Base-by-base conservation (phyloP, 148 eudicot genomes). In the Persicaria maculosa region DNA sequence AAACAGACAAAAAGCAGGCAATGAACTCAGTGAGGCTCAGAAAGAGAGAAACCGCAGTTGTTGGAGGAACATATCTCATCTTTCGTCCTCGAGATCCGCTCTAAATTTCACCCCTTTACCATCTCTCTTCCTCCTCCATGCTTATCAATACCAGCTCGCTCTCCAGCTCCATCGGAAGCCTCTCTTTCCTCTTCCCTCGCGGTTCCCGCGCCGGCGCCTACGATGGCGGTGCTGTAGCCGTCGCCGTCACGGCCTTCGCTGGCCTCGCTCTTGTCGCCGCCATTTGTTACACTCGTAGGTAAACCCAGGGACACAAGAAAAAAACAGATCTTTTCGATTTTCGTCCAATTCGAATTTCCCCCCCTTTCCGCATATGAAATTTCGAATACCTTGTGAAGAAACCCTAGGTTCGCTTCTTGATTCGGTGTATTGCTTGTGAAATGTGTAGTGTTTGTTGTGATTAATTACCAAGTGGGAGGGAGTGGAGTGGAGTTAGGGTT, bases 181-280 rank as follows among this genome's bases (percentile, higher is more conserved):
- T 78, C 43, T 50, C 69, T 57, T 53, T 77, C 46, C 70, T 72
- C 15, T 62, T 82, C 54, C 61, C 72, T 72, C 77, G 74, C 47
- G 59, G 44, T 70, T 10, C 43, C 50, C 71, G 73, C 78, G 65
- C 70, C 79, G 75, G 77, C 16, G 83, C 82, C 54, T 64, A 54
- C 68, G 77, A 77, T 76, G 86, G 78, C 72, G 76, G 77, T 61
- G 75, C 75, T 68, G 79, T 88, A 73, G 86, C 88, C 59, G 40
- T 84, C 7, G 79, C 77, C 75, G 68, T 90, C 75, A 87, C 95
- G 74, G 89, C 87, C 72, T 74, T 86, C 77, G 91, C 93, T 71
- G 91, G 92, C 74, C 71, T 90, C 74, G 90, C 86, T 70, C 74
- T 89, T 55, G 81, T 87, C 78, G 89, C 91, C 79, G 88, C 88